Evolutionary conservation across 2,329 filamentous ascomycete species (phyloP).

Genomic region (Huntiella savannae): DNA sequence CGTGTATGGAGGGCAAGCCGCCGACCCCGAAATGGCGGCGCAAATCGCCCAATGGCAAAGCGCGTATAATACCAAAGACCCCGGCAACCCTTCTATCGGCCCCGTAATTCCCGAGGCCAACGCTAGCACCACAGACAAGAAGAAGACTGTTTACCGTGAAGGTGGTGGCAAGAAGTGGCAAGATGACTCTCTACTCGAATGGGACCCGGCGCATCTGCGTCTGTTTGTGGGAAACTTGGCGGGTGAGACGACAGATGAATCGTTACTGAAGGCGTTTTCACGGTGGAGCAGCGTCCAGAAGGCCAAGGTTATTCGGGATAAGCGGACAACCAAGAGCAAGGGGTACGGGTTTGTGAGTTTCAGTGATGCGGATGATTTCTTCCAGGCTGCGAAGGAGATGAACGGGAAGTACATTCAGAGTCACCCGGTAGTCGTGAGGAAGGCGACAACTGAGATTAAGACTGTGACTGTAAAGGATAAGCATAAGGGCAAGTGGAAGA

Average conservation of each 20-base stretch:
- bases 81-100: slow-evolving; percentile 18
- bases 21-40: slow-evolving; percentile 34
- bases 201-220: slow-evolving; percentile 86
- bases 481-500: slow-evolving; percentile 17
- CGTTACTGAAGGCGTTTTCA: slow-evolving; percentile 79
- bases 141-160: slow-evolving; percentile 72
- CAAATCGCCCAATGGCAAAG: slow-evolving; percentile 93
- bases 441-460: slow-evolving; percentile 83
- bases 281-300: slow-evolving; percentile 79
- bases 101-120: slow-evolving; percentile 20
- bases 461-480: slow-evolving; percentile 45
- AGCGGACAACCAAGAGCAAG: slow-evolving; percentile 87
- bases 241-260: slow-evolving; percentile 93
- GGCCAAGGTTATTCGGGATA: slow-evolving; percentile 83
- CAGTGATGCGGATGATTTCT: slow-evolving; percentile 86
- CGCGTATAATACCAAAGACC: slow-evolving; percentile 55
- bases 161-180: slow-evolving; percentile 89
- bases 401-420: slow-evolving; percentile 98
- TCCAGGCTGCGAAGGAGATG: slow-evolving; percentile 93
- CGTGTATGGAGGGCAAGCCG: slow-evolving; percentile 67
- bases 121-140: slow-evolving; percentile 30
- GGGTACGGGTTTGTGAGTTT: slow-evolving; percentile 96
- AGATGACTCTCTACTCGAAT: slow-evolving; percentile 74
- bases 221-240: slow-evolving; percentile 94
- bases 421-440: slow-evolving; percentile 73